Percentiles rank a stretch among this genome's conserved stretches.
These are phyloP conservation scores for Melanopsichium pennsylvanicum DNA, from an alignment of 1,284 basidiomycete genomes.

Conservation along the genomic window DNA sequence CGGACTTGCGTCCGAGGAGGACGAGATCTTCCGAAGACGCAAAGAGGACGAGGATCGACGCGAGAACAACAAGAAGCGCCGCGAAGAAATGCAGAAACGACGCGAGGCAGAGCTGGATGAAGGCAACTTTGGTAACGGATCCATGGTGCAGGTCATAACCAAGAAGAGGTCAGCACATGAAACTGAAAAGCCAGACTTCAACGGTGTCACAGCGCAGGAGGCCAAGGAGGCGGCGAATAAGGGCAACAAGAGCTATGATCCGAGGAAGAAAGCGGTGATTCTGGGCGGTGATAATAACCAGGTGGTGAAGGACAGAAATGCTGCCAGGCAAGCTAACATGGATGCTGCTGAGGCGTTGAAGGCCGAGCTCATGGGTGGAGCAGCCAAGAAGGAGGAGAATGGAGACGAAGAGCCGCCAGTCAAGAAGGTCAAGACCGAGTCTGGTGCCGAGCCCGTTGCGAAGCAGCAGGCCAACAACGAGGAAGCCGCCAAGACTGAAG, in stretches of 20 bases:
- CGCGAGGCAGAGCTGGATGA: conserved; percentile 43
- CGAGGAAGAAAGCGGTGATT: conserved; percentile 45
- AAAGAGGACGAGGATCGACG: conserved; percentile 92
- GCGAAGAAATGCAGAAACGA: conserved; percentile 71
- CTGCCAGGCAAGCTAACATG: conserved; percentile 84
- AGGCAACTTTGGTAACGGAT: conserved; percentile 39
- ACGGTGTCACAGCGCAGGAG: conserved; percentile 33
- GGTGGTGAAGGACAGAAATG: conserved; percentile 53
- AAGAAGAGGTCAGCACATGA: conserved; percentile 30
- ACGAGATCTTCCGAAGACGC: conserved; percentile 91
- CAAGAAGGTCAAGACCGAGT: conserved; percentile 36
- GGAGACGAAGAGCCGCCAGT: conserved; percentile 11
- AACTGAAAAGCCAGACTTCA: conserved; percentile 44
- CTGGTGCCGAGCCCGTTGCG: conserved; percentile 25
- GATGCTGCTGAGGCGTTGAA: conserved; percentile 92
- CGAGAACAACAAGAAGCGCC: conserved; percentile 79
- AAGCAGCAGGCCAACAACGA: conserved; percentile 20
- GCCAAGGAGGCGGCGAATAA: conserved; percentile 57
- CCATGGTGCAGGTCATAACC: conserved; percentile 27
- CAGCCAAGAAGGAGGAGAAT: conserved; percentile 66
- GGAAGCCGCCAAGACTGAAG: conserved; percentile 63
- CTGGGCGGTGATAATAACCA: conserved; percentile 57
- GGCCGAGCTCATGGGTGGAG: conserved; percentile 78
- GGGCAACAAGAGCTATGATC: conserved; percentile 41
- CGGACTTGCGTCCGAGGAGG: conserved; percentile 88